These are phyloP conservation scores for Hypomontagnella submonticulosa DNA, from an alignment of 495 filamentous ascomycete species.

Conservation along the genomic window DNA sequence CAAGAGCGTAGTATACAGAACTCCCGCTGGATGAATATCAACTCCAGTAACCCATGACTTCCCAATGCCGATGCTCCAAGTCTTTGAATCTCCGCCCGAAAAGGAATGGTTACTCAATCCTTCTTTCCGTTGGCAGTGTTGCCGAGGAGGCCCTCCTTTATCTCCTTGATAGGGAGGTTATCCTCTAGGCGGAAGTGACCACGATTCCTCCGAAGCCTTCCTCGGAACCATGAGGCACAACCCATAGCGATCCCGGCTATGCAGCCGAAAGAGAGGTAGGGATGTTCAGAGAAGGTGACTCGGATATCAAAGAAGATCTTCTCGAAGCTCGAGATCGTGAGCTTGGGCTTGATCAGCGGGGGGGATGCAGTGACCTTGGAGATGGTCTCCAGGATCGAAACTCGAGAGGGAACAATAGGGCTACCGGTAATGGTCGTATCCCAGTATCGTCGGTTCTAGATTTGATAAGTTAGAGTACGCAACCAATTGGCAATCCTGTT, in stretches of 20 bases:
- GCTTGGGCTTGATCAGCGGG: slow-evolving; percentile 86
- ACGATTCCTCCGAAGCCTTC: slow-evolving; percentile 63
- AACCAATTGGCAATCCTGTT: not conserved
- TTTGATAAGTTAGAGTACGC: slow-evolving; percentile 18
- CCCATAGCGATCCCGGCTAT: slow-evolving; percentile 65
- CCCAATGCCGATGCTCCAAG: slow-evolving; percentile 35
- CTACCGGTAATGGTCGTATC: slow-evolving; percentile 89
- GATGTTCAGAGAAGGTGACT: slow-evolving; percentile 74
- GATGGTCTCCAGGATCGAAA: slow-evolving; percentile 94
- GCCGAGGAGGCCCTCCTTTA: slow-evolving; percentile 68
- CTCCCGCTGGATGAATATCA: slow-evolving; percentile 43
- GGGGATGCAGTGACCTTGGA: slow-evolving; percentile 76
- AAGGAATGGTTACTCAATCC: slow-evolving; percentile 64
- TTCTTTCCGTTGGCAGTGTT: slow-evolving; percentile 75
- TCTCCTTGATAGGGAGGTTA: slow-evolving; percentile 66
- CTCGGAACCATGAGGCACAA: slow-evolving; percentile 65
- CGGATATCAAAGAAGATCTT: slow-evolving; percentile 81
- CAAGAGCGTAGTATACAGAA: slow-evolving; percentile 50
- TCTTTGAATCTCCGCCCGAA: slow-evolving; percentile 24
- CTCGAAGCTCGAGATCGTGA: slow-evolving; percentile 80
- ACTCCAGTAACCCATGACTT: slow-evolving; percentile 39
- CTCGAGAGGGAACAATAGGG: slow-evolving; percentile 86
- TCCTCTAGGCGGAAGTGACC: slow-evolving; percentile 83
- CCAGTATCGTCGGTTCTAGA: slow-evolving; percentile 93
- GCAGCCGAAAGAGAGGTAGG: slow-evolving; percentile 73